Conservation (phyloP, 2,329 filamentous ascomycete genomes). For the Lecanoromycetidae sp. region DNA sequence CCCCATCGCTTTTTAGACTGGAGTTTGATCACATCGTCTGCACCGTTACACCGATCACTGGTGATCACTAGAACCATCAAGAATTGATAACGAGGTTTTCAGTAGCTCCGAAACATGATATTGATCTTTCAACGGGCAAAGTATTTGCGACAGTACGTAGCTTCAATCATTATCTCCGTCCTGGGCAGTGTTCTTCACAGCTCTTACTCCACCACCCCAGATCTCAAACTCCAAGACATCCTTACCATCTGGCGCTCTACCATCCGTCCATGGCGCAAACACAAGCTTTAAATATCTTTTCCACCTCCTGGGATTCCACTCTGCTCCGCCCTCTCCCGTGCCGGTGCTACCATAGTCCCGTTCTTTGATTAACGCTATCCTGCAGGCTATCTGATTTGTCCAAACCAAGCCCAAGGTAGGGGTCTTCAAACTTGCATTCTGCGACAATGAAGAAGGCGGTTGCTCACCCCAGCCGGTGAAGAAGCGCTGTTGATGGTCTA, state of each 20-base stretch:
- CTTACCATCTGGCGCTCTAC: constrained; percentile 38
- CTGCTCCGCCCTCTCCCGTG: constrained; percentile 32
- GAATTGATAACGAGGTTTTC: no score
- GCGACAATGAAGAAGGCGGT: constrained; percentile 24
- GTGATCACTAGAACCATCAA: no score
- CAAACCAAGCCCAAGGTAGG: constrained; percentile 80
- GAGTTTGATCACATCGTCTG: no score
- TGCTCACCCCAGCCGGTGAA: constrained; percentile 91
- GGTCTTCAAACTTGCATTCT: constrained; percentile 50
- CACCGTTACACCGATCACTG: no score
- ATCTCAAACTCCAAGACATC: constrained; percentile 63
- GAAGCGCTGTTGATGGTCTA: constrained; percentile 87
- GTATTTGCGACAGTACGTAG: background rate
- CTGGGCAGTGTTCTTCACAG: background rate
- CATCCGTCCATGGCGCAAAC: constrained; percentile 64
- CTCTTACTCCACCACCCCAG: constrained; percentile 46
- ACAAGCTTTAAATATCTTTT: constrained; percentile 76
- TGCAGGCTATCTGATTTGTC: constrained; percentile 76
- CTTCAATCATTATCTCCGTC: background rate
- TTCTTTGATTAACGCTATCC: constrained; percentile 67
- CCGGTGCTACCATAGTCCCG: constrained; percentile 32
- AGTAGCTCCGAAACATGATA: no score
- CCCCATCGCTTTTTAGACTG: no score
- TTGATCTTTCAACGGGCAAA: background rate
- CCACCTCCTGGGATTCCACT: constrained; percentile 40